Conservation (phyloP, 768 basidiomycete species). For the Pulveroboletus frians region DNA sequence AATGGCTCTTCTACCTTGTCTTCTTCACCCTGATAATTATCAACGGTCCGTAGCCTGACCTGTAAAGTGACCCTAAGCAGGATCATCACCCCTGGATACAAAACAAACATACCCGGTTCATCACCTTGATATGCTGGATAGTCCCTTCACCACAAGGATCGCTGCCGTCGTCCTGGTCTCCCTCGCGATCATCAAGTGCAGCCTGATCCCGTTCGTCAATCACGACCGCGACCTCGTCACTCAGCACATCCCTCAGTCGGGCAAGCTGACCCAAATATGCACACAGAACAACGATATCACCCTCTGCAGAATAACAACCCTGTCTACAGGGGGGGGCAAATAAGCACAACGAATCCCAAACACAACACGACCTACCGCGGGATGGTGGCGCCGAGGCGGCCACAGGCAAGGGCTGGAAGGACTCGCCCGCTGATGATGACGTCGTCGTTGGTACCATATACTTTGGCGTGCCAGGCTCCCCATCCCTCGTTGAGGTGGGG, state of each 20-base stretch:
- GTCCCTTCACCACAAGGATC: conserved; percentile 13
- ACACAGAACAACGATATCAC: conserved; percentile 52
- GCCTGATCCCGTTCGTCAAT: conserved; percentile 68
- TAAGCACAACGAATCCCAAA: neutral
- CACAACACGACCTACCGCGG: no score
- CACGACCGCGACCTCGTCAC: conserved; percentile 49
- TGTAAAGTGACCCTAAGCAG: conserved; percentile 21
- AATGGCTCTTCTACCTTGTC: conserved; percentile 39
- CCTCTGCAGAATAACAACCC: conserved; percentile 41
- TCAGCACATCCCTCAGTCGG: conserved; percentile 39
- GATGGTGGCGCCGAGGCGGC: no score
- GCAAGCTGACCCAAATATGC: conserved; percentile 50
- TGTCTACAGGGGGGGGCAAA: conserved; percentile 36
- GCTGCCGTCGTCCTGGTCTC: conserved; percentile 31
- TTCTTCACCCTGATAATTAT: conserved; percentile 77
- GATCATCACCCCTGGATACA: no score
- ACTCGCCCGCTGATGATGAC: conserved; percentile 89
- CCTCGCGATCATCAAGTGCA: conserved; percentile 51
- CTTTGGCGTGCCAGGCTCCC: conserved; percentile 98
- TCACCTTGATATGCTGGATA: conserved; percentile 47
- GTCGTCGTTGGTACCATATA: conserved; percentile 90
- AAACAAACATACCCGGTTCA: conserved; percentile 42
- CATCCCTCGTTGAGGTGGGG: conserved; percentile 96
- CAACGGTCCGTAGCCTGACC: conserved; percentile 69
- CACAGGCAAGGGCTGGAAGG: neutral